These are phyloP conservation scores for Monosporascus sp. DNA, from an alignment of 2,329 filamentous ascomycete genomes.

Conservation along the genomic window DNA sequence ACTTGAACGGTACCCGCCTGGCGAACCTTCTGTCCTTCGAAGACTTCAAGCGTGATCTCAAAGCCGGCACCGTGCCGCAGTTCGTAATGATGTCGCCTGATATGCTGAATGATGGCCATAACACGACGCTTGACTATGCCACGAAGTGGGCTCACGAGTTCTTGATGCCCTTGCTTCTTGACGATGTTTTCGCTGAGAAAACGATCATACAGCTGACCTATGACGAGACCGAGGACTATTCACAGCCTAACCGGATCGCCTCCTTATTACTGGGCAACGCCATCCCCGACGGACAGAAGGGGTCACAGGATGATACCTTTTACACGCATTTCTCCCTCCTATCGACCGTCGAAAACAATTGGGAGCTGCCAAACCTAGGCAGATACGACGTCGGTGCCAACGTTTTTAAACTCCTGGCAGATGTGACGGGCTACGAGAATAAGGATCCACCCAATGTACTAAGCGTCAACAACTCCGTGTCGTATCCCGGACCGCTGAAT, in stretches of 20 bases:
- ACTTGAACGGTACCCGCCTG: conserved; percentile 39
- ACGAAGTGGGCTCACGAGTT: conserved; percentile 64
- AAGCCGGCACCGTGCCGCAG: conserved; percentile 53
- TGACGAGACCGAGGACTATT: conserved; percentile 70
- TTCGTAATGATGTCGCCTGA: conserved; percentile 59
- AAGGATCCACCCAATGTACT: conserved; percentile 30
- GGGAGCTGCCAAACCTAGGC: conserved; percentile 48
- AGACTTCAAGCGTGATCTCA: conserved; percentile 54
- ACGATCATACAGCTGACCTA: conserved; percentile 74
- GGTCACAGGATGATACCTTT: conserved; percentile 62
- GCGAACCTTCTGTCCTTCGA: conserved; percentile 57
- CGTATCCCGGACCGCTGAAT: conserved; percentile 37
- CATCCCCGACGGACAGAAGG: conserved; percentile 55
- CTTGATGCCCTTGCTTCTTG: conserved; percentile 60
- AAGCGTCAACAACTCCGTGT: conserved; percentile 33
- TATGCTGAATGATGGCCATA: conserved; percentile 64
- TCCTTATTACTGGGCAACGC: conserved; percentile 68
- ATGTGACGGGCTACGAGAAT: conserved; percentile 49
- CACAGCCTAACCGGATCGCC: conserved; percentile 61
- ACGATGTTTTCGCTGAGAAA: conserved; percentile 65
- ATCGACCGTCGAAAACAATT: conserved; percentile 60
- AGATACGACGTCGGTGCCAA: conserved; percentile 34
- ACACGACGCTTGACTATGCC: conserved; percentile 64
- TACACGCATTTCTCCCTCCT: conserved; percentile 55
- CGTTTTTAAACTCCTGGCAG: conserved; percentile 54